Base-by-base conservation (phyloP, 352 stramenopile genomes). In the Phytopythium ostracodes region DNA sequence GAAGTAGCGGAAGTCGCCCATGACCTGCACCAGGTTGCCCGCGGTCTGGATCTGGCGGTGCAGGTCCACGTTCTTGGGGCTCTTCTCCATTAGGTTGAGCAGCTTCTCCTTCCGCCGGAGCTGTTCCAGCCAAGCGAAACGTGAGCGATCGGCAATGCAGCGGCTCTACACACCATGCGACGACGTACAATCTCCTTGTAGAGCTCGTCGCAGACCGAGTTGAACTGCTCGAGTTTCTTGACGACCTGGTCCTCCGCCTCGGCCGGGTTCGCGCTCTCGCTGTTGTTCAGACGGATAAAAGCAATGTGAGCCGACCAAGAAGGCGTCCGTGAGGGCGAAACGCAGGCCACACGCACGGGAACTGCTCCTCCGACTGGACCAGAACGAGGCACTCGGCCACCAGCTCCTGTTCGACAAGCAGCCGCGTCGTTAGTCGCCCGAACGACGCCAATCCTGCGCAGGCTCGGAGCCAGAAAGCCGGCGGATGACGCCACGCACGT, bases 191-290 rank as follows among this genome's bases (percentile, higher is more conserved):
- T 94, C 52, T 94, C 85, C 60, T 94, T 94, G 68, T 92, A 94
- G 25, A 94, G 73, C 66, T 94, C 85, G 68, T 94, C 85, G 69
- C 83, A 92, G 38, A 94, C 85, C 38, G 81, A 91, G 67, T 94
- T 94, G 68, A 94, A 94, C 64, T 91, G 81, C 65, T 94, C 85
- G 27, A 94, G 81, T 54, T 92, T 94, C 73, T 88, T 91, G 47
- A 92, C 79, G 59, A 94, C 83, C 56, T 92, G 78, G 52, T 91
- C 83, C 55, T 91, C 85, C 49, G 83, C 67, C 33, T 62, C 64
- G 17, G 47, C 60, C 42, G 88, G 65, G 24, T 63, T 64, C 2
- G 74, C 70, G 2, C 62, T 64, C 33, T 87, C 71, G 9, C 75
- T 82, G 42, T 27, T 24, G 22, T 31, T 2, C 4, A 10, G 53